phyloP scores from a whole-genome alignment of 768 basidiomycete species.

The Daedaleopsis nitida region DNA sequence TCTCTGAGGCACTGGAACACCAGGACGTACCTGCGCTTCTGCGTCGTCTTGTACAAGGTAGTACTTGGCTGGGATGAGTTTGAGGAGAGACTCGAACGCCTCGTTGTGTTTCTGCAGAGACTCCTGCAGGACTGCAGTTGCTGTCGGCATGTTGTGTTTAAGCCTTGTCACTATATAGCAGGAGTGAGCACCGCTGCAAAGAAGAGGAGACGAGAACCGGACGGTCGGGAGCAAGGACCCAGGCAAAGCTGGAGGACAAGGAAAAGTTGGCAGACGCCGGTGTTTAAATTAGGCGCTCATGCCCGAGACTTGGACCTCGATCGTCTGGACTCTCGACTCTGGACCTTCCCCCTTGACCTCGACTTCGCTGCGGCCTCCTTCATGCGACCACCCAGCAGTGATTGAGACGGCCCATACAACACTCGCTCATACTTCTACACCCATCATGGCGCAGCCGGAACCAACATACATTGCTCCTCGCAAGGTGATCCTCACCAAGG shows the following conservation, averaged over 20 bases:
- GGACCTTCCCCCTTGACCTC: not conserved
- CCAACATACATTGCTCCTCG: conserved; percentile 39
- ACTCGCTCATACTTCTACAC: not conserved
- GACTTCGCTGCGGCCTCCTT: not conserved
- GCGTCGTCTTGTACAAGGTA: conserved; percentile 73
- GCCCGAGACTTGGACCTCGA: not conserved
- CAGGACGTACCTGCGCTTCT: conserved; percentile 55
- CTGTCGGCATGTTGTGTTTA: conserved; percentile 46
- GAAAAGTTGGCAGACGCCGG: not conserved
- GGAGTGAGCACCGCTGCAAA: no score
- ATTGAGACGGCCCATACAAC: not conserved
- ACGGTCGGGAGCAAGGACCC: not conserved
- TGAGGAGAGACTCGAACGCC: conserved; percentile 80
- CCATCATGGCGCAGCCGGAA: not conserved
- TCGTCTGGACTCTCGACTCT: no score
- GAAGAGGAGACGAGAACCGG: not conserved
- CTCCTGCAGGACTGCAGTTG: conserved; percentile 47
- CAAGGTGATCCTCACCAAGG: conserved; percentile 75
- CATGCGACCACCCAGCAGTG: not conserved
- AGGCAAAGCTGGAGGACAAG: not conserved
- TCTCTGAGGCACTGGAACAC: not conserved
- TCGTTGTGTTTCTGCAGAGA: conserved; percentile 86
- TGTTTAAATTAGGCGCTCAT: not conserved
- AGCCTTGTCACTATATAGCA: not conserved
- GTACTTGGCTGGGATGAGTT: conserved; percentile 87